These are phyloP conservation scores for Trifolium pratense DNA, from an alignment of 306 rosid species.

Conservation along the genomic window DNA sequence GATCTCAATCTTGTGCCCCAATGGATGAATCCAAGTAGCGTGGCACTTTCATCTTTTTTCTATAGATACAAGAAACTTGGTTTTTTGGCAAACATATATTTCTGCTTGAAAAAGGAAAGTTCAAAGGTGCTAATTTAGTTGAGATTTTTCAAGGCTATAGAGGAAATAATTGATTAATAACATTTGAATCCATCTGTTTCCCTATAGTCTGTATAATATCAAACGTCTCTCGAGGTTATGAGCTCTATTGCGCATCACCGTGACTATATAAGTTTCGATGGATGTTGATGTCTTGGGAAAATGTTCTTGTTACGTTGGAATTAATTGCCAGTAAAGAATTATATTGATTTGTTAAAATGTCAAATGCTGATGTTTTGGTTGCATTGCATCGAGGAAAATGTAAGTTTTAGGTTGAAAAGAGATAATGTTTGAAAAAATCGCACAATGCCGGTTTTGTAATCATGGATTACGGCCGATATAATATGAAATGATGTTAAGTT, in stretches of 20 bases:
- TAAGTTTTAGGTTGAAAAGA: too few species aligned
- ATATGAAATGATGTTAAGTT: too few species aligned
- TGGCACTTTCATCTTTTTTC: slow-evolving; percentile 32
- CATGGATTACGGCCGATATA: too few species aligned
- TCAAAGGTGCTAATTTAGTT: slow-evolving; percentile 30
- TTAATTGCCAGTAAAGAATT: neutral
- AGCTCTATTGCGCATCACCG: too few species aligned
- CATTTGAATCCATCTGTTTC: neutral
- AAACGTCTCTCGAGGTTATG: neutral
- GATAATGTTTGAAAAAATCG: too few species aligned
- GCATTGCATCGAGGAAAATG: neutral
- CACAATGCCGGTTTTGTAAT: too few species aligned
- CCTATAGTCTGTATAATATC: neutral
- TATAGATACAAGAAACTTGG: slow-evolving; percentile 27
- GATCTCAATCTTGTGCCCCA: slow-evolving; percentile 72
- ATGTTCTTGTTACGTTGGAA: neutral
- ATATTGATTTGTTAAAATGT: neutral
- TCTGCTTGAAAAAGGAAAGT: slow-evolving; percentile 32
- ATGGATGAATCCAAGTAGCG: slow-evolving; percentile 82
- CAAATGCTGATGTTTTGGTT: neutral
- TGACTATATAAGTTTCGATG: too few species aligned
- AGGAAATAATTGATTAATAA: slow-evolving; percentile 31
- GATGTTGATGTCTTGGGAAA: neutral
- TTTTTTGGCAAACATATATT: slow-evolving; percentile 27
- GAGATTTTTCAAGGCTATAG: slow-evolving; percentile 34